Percentiles rank a stretch among this genome's conserved stretches.
phyloP scores from a whole-genome alignment of 1,139 yeast species.

The Saccharomycopsis phalli region DNA sequence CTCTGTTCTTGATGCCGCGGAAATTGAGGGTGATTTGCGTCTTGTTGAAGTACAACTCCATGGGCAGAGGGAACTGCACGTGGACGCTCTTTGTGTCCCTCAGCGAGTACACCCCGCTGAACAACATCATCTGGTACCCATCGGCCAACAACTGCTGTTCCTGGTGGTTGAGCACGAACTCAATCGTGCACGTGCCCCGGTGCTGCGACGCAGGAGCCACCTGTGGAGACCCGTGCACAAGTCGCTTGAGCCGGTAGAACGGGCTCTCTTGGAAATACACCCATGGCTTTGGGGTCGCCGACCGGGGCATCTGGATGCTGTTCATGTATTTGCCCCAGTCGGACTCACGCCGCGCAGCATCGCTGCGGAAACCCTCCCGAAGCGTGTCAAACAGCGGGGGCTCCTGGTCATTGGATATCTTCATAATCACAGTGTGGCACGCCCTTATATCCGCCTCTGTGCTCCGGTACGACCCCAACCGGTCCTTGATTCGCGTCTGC shows the following conservation, averaged over 20 bases:
- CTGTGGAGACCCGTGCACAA: constrained; percentile 40
- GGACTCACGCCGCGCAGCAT: background rate
- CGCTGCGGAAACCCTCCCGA: background rate
- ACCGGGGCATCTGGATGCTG: no score
- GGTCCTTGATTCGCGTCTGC: constrained; percentile 36
- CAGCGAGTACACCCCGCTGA: constrained; percentile 37
- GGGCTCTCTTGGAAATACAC: constrained; percentile 44
- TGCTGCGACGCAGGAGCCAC: constrained; percentile 32
- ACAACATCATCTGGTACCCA: constrained; percentile 32
- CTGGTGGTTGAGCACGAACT: constrained; percentile 34
- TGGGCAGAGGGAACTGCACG: constrained; percentile 50
- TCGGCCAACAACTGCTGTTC: constrained; percentile 31
- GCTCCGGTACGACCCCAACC: constrained; percentile 31
- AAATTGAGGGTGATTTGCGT: constrained; percentile 38
- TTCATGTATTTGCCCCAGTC: no score
- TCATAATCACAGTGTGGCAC: constrained; percentile 27
- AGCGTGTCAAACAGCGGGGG: constrained; percentile 34
- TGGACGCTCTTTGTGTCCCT: constrained; percentile 31
- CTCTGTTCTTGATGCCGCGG: constrained; percentile 51
- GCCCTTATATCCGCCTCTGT: constrained; percentile 36
- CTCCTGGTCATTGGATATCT: constrained; percentile 30
- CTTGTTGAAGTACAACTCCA: constrained; percentile 47
- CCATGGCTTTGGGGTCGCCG: no score
- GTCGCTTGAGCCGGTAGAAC: constrained; percentile 39
- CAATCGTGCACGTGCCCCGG: constrained; percentile 34